phyloP scores from a whole-genome alignment of 768 basidiomycete species.

The Ramaria rubella region DNA sequence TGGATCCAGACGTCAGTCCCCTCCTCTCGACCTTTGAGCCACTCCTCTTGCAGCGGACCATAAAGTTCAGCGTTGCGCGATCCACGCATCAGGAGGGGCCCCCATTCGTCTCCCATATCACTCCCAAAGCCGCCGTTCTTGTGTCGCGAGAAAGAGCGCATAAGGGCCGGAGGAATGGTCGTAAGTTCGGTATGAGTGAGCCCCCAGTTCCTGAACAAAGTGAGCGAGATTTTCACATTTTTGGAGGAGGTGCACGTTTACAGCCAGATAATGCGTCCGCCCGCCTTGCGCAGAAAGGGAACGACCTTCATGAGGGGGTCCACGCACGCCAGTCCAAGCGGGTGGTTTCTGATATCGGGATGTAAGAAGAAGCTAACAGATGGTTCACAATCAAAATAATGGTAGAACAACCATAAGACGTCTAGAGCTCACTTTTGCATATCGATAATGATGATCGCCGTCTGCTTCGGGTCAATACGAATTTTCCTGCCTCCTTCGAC shows the following conservation, averaged over 20 bases:
- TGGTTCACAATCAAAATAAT: constrained; percentile 6
- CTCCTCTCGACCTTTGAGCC: constrained; percentile 40
- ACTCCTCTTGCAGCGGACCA: constrained; percentile 53
- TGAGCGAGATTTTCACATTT: not conserved
- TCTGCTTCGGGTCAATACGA: constrained; percentile 42
- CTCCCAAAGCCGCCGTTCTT: constrained; percentile 46
- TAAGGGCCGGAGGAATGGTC: constrained; percentile 54
- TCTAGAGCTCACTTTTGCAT: constrained; percentile 57
- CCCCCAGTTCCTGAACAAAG: constrained; percentile 54
- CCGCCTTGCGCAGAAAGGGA: constrained; percentile 40
- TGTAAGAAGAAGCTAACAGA: constrained; percentile 54
- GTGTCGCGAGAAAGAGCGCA: constrained; percentile 47
- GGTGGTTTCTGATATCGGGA: constrained; percentile 48
- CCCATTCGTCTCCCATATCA: constrained; percentile 46
- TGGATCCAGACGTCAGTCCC: constrained; percentile 69
- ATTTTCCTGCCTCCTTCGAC: constrained; percentile 47
- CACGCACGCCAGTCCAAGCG: constrained; percentile 51
- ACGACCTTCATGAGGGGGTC: constrained; percentile 45
- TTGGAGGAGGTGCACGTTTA: constrained; percentile 19
- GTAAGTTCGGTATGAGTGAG: constrained; percentile 56
- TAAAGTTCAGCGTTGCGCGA: constrained; percentile 54
- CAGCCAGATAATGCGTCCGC: constrained; percentile 61
- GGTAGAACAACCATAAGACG: not conserved
- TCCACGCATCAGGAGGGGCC: constrained; percentile 52
- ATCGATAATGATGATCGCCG: constrained; percentile 58